These are phyloP conservation scores for Persicaria maculosa DNA, from an alignment of 148 eudicot species.

Conservation along the genomic window DNA sequence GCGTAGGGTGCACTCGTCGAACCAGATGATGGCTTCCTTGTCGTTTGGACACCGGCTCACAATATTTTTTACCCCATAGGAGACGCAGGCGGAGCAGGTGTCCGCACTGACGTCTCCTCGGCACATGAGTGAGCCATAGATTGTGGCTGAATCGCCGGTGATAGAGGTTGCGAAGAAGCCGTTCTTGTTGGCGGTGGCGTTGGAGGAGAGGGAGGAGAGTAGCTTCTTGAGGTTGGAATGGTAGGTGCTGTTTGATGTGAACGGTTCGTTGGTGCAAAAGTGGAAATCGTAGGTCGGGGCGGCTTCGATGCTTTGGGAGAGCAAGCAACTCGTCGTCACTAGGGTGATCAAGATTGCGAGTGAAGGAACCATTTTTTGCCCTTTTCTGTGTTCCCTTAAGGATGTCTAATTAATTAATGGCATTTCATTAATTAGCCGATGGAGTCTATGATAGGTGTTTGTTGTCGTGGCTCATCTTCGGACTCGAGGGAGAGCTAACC, in stretches of 20 bases:
- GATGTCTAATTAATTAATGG: no score
- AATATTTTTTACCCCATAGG: background rate
- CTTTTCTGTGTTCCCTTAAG: no score
- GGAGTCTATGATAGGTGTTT: no score
- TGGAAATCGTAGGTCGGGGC: background rate
- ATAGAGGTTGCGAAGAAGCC: constrained; percentile 12
- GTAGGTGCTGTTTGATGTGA: background rate
- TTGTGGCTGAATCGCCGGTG: constrained; percentile 15
- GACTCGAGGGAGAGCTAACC: no score
- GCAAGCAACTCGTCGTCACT: background rate
- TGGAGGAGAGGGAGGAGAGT: constrained; percentile 18
- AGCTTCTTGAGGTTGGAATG: background rate
- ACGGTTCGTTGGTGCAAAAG: background rate
- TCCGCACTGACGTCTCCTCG: constrained; percentile 21
- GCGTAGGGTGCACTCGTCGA: constrained; percentile 26
- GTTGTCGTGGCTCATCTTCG: no score
- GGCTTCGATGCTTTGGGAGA: background rate
- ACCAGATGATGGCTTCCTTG: constrained; percentile 24
- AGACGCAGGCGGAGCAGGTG: constrained; percentile 18
- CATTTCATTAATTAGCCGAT: no score
- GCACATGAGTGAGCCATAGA: constrained; percentile 35
- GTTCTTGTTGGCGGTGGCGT: constrained; percentile 13
- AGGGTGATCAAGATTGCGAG: background rate
- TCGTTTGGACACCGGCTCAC: constrained; percentile 6
- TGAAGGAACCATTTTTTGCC: background rate